Percentiles rank a stretch among this genome's conserved stretches.
Conservation (phyloP, 2,329 filamentous ascomycete species). For the Zymoseptoria tritici region DNA sequence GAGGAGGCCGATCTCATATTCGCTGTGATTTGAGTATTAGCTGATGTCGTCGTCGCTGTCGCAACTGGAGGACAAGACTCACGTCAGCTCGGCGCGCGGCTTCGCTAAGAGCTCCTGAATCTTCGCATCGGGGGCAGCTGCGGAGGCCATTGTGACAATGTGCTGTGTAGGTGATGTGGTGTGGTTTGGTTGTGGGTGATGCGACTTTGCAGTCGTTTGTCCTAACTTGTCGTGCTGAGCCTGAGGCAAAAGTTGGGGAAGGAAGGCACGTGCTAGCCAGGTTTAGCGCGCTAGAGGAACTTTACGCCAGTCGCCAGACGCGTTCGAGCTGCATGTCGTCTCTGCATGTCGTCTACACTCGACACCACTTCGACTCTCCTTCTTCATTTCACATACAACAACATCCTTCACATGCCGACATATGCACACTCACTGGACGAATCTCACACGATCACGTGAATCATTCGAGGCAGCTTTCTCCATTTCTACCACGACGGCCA, state of each 20-base stretch:
- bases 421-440: neutral
- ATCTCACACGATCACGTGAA: neutral
- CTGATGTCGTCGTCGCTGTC: conserved; percentile 2
- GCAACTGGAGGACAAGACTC: conserved; percentile 35
- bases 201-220: neutral
- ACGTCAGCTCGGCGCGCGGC: conserved; percentile 86
- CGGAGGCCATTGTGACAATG: conserved; percentile 20
- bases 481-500: neutral
- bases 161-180: neutral
- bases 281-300: neutral
- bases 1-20: conserved; percentile 80
- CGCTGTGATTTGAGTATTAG: conserved; percentile 45
- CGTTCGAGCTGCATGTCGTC: neutral
- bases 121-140: conserved; percentile 32
- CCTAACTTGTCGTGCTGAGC: neutral
- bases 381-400: conserved; percentile 2
- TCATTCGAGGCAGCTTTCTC: neutral
- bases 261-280: too few species aligned
- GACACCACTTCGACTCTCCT: neutral
- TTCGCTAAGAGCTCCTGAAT: conserved; percentile 72
- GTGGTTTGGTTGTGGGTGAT: conserved; percentile 1
- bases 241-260: too few species aligned
- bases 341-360: too few species aligned
- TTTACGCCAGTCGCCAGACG: neutral
- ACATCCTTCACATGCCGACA: neutral